Conservation (phyloP, 2,329 filamentous ascomycete species). For the Exophiala sp. region DNA sequence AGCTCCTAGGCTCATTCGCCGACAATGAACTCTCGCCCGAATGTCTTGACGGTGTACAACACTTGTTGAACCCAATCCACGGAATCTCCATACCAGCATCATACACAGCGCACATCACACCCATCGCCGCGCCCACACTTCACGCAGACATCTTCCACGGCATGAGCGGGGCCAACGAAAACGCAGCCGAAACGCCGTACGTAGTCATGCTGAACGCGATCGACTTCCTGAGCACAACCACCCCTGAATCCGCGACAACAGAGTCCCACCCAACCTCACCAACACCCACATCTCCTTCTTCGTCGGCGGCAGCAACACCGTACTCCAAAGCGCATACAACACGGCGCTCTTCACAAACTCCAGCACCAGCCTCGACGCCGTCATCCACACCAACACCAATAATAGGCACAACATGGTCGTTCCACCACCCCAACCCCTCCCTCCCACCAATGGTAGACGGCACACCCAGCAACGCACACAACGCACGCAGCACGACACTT, state of each 20-base stretch:
- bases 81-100: constrained; percentile 92
- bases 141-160: constrained; percentile 74
- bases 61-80: constrained; percentile 72
- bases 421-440: constrained; percentile 35
- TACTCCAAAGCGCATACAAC: constrained; percentile 13
- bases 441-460: constrained; percentile 35
- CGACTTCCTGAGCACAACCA: constrained; percentile 75
- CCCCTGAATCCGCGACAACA: constrained; percentile 38
- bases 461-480: constrained; percentile 70
- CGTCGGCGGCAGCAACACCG: constrained; percentile 3
- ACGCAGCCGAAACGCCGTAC: constrained; percentile 85
- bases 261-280: constrained; percentile 4
- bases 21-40: constrained; percentile 97
- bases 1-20: constrained; percentile 89
- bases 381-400: constrained; percentile 33
- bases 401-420: constrained; percentile 46
- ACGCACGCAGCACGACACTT: constrained; percentile 73
- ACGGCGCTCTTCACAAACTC: constrained; percentile 24
- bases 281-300: constrained; percentile 6
- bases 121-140: constrained; percentile 81
- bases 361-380: constrained; percentile 29
- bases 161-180: constrained; percentile 54
- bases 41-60: constrained; percentile 92
- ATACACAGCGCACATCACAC: constrained; percentile 92
- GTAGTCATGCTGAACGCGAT: constrained; percentile 89